Base-by-base conservation (phyloP, 306 rosid species). In the Datisca glomerata region DNA sequence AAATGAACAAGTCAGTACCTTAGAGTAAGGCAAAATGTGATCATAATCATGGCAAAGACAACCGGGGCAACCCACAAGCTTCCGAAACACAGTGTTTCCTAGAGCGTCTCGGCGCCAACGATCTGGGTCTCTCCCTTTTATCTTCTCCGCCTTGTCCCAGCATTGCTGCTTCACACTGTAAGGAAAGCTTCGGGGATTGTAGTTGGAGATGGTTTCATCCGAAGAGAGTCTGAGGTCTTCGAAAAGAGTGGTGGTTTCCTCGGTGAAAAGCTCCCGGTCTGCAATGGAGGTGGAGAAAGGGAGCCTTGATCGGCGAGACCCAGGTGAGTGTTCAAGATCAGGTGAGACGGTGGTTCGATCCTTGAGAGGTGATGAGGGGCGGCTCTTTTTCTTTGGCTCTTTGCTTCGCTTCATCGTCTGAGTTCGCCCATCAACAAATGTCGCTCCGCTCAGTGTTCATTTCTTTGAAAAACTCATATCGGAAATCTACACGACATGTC, bases 11-110 rank as follows among this genome's bases (percentile, higher is more conserved):
- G 13, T 3, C 5, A 37, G 46, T 32, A 84, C 96, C 98, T 91
- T 91, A 10, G 98, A 78, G 51, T 72, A 91, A 37, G 95, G 96
- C 21, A 84, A 16, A 55, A 84, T 72, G 68, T 84, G 96, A 55
- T 91, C 96, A 33, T 80, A 91, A 41, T 80, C 96, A 31, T 80
- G 96, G 38, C 98, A 89, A 18, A 89, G 74, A 48, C 95, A 80
- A 24, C 98, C 96, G 0, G 96, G 66, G 60, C 96, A 91, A 34
- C 98, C 98, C 16, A 78, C 75, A 21, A 91, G 91, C 74, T 91
- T 91, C 25, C 98, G 75, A 44, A 84, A 91, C 29, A 84, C 60
- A 9, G 7, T 72, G 65, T 84, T 89, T 18, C 93, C 98, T 9
- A 89, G 72, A 0, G 78, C 42, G 47, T 89, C 98, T 34, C 93